Base-by-base conservation (phyloP, 805 yeast species). In the Kuraishia borneana region DNA sequence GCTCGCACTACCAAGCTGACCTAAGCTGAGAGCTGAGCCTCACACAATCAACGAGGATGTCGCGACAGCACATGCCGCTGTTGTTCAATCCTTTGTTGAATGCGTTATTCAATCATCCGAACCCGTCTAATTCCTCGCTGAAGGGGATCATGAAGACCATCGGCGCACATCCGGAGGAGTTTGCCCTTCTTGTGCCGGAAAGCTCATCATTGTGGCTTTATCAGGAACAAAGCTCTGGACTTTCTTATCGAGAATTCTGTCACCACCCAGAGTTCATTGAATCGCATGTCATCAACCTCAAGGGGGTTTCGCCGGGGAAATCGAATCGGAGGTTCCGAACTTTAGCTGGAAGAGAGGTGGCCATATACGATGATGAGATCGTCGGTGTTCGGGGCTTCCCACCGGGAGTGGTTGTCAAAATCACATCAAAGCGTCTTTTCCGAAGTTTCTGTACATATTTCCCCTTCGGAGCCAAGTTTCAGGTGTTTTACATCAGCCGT, bases 161-260 rank as follows among this genome's bases (percentile, higher is more conserved):
- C 18, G 44, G 61, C 2, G 51, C 46, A 29, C 54, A 52, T 39
- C 72, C 78, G 26, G 63, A 61, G 14, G 68, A 67, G n/a, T 75
- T 65, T 48, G 62, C 75, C 2, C 48, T 83, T 10, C 48, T 83
- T n/a, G 74, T 79, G 1, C 94, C 94, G 0, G 71, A 74, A 4
- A 56, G 79, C 1, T 48, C 54, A 19, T 53, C 67, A 2, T 56
- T 81, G 8, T 46, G 56, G 30, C 50, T 61, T 33, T 59, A 53
- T 38, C 49, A 46, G 13, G 76, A 70, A 35, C 36, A 39, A 9
- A 61, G 54, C 14, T 38, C 68, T 0, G 58, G 63, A 7, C 35
- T 51, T 2, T 47, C 63, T 2, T 62, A 73, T 35, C 50, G 47
- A 3, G 83, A 76, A 2, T 51, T 73, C 10, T 76, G 83, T 48